Evolutionary conservation across 2,329 filamentous ascomycete genomes (phyloP).

Genomic region (Penicillium sp.): DNA sequence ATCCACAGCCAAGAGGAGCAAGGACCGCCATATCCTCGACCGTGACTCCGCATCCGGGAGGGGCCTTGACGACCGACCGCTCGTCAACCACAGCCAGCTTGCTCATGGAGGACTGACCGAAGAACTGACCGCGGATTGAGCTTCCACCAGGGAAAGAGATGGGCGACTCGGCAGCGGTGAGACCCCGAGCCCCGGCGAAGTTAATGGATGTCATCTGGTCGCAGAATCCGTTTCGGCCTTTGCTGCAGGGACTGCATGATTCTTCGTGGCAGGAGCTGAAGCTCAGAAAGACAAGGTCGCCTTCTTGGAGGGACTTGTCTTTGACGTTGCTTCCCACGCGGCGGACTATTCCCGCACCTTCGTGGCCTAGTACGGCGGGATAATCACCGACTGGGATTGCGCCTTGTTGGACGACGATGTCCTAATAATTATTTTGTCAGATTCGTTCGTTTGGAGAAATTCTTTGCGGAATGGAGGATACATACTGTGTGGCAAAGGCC

Average conservation of each 20-base stretch:
- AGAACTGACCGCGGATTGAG: slow-evolving; percentile 31
- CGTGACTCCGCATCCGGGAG: not conserved
- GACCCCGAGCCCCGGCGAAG: slow-evolving; percentile 23
- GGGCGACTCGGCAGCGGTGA: slow-evolving; percentile 17
- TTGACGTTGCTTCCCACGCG: slow-evolving; percentile 26
- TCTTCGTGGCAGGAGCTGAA: slow-evolving; percentile 23
- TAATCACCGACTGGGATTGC: slow-evolving; percentile 24
- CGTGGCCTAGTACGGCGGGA: slow-evolving; percentile 28
- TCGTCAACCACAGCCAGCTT: slow-evolving; percentile 32
- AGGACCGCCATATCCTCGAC: slow-evolving; percentile 25
- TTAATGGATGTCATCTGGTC: slow-evolving; percentile 21
- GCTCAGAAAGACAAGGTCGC: slow-evolving; percentile 32
- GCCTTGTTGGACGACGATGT: slow-evolving; percentile 29
- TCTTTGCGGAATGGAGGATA: not conserved
- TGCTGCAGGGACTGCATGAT: slow-evolving; percentile 18
- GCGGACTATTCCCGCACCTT: slow-evolving; percentile 29
- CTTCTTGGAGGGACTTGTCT: slow-evolving; percentile 25
- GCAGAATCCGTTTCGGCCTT: slow-evolving; percentile 23
- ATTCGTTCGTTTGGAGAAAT: not conserved
- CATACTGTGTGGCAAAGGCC: slow-evolving; percentile 35
- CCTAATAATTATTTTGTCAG: slow-evolving; percentile 11
- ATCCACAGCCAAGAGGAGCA: slow-evolving; percentile 33
- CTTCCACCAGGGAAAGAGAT: slow-evolving; percentile 18
- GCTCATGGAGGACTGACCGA: slow-evolving; percentile 36
- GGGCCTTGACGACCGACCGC: slow-evolving; percentile 29